phyloP scores from a whole-genome alignment of 2,329 filamentous ascomycete species.

The Corinectria fuckeliana region DNA sequence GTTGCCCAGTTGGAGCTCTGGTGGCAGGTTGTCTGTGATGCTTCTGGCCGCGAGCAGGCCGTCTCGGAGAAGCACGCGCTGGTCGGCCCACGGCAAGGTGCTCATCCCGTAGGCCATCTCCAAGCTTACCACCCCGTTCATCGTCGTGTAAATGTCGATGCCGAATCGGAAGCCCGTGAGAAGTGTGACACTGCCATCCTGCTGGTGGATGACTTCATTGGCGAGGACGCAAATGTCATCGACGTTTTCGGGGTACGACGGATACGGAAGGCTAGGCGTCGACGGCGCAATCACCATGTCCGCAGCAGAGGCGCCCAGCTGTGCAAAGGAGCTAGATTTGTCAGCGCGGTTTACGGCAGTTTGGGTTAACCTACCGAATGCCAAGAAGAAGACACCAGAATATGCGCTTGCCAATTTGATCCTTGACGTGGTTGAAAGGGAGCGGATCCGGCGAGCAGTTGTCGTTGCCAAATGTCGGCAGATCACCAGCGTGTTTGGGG shows the following conservation, averaged over 20 bases:
- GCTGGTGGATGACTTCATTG: conserved; percentile 73
- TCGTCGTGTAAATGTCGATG: conserved; percentile 79
- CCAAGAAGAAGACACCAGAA: conserved; percentile 86
- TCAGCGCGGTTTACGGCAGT: conserved; percentile 13
- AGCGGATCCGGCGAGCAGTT: conserved; percentile 48
- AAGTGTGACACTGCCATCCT: conserved; percentile 70
- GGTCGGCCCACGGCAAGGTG: conserved; percentile 78
- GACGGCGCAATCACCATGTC: conserved; percentile 79
- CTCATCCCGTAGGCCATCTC: conserved; percentile 84
- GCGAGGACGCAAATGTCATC: conserved; percentile 83
- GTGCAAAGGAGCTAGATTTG: conserved; percentile 71
- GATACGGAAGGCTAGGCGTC: conserved; percentile 77
- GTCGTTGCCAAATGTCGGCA: conserved; percentile 50
- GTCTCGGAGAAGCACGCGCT: conserved; percentile 74
- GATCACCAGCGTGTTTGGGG: conserved; percentile 52
- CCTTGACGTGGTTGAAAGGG: conserved; percentile 71
- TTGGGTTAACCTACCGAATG: conserved; percentile 59
- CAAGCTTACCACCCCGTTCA: conserved; percentile 78
- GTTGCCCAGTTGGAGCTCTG: conserved; percentile 67
- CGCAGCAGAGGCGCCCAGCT: conserved; percentile 74
- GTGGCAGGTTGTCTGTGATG: conserved; percentile 70
- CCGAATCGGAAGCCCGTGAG: conserved; percentile 83
- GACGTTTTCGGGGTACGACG: conserved; percentile 79
- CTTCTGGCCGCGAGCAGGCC: conserved; percentile 74
- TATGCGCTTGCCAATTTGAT: conserved; percentile 77